Evolutionary conservation across 495 filamentous ascomycete genomes (phyloP), one percentile per base, ranked within the genome.

Genomic region (Talaromyces trachyspermus): DNA sequence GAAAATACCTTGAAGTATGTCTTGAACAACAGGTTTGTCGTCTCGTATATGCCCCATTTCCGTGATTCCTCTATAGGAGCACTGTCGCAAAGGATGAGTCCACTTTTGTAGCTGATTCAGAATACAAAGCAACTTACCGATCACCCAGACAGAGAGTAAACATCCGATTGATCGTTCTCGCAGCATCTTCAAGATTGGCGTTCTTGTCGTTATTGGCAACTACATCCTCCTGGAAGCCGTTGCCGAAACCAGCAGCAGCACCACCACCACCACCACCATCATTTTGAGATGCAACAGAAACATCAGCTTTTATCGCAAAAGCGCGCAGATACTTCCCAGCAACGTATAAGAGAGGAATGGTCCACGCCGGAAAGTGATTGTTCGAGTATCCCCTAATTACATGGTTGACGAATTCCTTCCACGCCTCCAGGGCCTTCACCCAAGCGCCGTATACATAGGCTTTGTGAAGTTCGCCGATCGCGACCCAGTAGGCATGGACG

Each of bases 1-100:
- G 25, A 38, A 42, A 55, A 36, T 63, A 75, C 78, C 70, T 87
- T 94, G 77, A 97, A 98, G 60, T 97, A 95, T 5, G 89, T 96
- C 65, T 96, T 97, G 77, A 98, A 97, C 7, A 95, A 69, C 1
- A 97, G 77, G 55, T 95, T 96, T 49, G 86, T 86, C 30, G 84
- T 88, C 61, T 90, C 85, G 68, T 97, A 98, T 33, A 91, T 80
- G 0, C 87, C 94, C 94, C 94, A 97, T 76, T 97, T 98, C 5
- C 94, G 79, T 0, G 91, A 95, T 36, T 92, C 84, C 58, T 91
- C 84, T 19, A 95, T 68, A 5, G 88, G 79, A 14, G 88, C 84
- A 49, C 91, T 96, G 48, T 22, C 15, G 64, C 42, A 57, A 59
- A 35, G 20, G 33, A 44, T 69, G 29, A 66, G 60, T 20, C 38